These are phyloP conservation scores for Microstegium vimineum DNA, from an alignment of 176 grass and related monocot species.

Conservation along the genomic window DNA sequence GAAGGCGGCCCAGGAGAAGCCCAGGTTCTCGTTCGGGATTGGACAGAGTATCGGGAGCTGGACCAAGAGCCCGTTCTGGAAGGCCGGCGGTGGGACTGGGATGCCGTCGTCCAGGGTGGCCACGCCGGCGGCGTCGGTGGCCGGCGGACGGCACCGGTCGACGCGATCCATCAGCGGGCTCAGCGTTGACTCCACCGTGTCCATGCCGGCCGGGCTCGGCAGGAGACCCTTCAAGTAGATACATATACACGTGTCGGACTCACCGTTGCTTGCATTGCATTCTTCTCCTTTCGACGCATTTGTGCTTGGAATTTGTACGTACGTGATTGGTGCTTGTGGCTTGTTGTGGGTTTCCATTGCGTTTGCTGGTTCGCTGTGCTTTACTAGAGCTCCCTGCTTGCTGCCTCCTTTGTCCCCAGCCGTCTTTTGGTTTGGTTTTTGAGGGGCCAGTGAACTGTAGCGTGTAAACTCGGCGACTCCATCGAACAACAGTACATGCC, in stretches of 20 bases:
- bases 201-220: slow-evolving; percentile 63
- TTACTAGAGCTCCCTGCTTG: background rate
- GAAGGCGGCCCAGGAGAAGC: slow-evolving; percentile 52
- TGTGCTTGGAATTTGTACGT: slow-evolving; percentile 14
- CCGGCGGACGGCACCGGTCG: slow-evolving; percentile 50
- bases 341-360: slow-evolving; percentile 22
- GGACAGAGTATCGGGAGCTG: slow-evolving; percentile 58
- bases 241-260: background rate
- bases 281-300: background rate
- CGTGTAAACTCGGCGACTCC: background rate
- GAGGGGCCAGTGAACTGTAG: background rate
- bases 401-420: background rate
- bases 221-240: slow-evolving; percentile 60
- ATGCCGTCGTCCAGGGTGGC: slow-evolving; percentile 21
- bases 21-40: slow-evolving; percentile 60
- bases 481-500: background rate
- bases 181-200: slow-evolving; percentile 81
- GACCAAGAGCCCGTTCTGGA: slow-evolving; percentile 71
- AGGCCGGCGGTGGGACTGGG: background rate
- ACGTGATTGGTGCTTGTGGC: slow-evolving; percentile 30
- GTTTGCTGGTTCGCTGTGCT: background rate
- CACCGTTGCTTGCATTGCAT: background rate
- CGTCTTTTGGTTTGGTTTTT: background rate
- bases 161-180: slow-evolving; percentile 59
- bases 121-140: slow-evolving; percentile 47